A percentile compares a stretch with the other conserved stretches of the same genome.
These are phyloP conservation scores for Linderniella brevidens DNA, from an alignment of 257 asterid species.

Conservation along the genomic window DNA sequence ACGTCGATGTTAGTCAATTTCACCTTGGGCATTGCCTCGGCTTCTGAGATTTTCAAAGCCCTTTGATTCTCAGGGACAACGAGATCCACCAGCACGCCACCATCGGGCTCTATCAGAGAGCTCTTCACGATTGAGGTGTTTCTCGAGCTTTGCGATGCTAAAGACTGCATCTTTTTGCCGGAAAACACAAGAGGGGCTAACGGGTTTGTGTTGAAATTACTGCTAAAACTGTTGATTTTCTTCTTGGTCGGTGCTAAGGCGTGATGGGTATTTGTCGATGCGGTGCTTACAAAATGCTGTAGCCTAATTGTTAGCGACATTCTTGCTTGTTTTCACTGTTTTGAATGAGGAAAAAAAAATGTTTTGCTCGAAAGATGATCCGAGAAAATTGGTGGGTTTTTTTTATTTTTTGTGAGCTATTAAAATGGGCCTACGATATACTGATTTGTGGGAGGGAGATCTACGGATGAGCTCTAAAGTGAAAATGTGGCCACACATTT, in stretches of 20 bases:
- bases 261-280: neutral
- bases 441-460: too few species aligned
- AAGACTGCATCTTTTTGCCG: too few species aligned
- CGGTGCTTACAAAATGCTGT: neutral
- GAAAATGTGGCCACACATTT: too few species aligned
- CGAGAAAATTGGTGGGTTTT: neutral
- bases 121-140: conserved; percentile 8
- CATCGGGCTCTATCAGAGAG: conserved; percentile 22
- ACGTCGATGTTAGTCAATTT: conserved; percentile 49
- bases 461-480: too few species aligned
- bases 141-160: too few species aligned
- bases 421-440: too few species aligned
- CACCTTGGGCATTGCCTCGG: conserved; percentile 39
- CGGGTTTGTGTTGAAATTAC: conserved; percentile 27
- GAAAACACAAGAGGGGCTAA: conserved; percentile 21
- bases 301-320: neutral
- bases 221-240: conserved; percentile 13
- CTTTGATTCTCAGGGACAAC: conserved; percentile 42
- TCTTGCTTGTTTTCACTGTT: neutral
- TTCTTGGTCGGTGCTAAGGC: conserved; percentile 10
- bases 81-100: conserved; percentile 63
- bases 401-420: too few species aligned
- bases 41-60: conserved; percentile 25
- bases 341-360: neutral
- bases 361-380: neutral